Conservation (phyloP, 805 yeast genomes). For the Huiozyma naganishii region DNA sequence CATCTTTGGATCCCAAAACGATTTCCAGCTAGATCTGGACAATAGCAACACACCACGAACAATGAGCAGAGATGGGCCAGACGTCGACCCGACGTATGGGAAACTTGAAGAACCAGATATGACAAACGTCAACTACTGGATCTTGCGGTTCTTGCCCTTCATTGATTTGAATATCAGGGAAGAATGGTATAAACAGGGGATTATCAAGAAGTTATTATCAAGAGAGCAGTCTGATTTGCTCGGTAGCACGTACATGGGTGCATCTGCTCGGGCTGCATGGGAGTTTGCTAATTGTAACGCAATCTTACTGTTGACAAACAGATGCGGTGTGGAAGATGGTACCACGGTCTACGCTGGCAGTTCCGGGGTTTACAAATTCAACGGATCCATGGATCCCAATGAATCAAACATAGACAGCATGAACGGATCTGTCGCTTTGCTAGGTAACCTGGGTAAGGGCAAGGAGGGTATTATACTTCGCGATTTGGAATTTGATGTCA, state of each 20-base stretch:
- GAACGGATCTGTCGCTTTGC: slow-evolving; percentile 41
- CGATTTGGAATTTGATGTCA: slow-evolving; percentile 38
- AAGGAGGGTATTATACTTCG: slow-evolving; percentile 53
- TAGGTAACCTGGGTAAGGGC: slow-evolving; percentile 52
- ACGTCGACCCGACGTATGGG: slow-evolving; percentile 8
- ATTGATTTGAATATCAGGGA: slow-evolving; percentile 28
- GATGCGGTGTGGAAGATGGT: slow-evolving; percentile 68
- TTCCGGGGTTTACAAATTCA: slow-evolving; percentile 46
- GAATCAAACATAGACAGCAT: slow-evolving; percentile 32
- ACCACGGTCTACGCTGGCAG: slow-evolving; percentile 52
- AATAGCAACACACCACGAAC: slow-evolving; percentile 7
- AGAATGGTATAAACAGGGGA: slow-evolving; percentile 9
- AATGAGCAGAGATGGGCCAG: slow-evolving; percentile 5
- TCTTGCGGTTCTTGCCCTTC: slow-evolving; percentile 56
- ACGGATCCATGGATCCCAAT: slow-evolving; percentile 26
- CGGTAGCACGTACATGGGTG: slow-evolving; percentile 15
- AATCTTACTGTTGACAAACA: slow-evolving; percentile 48
- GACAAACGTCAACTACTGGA: slow-evolving; percentile 61
- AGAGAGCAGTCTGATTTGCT: background rate
- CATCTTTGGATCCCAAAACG: slow-evolving; percentile 17
- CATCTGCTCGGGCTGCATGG: slow-evolving; percentile 16
- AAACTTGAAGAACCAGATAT: slow-evolving; percentile 33
- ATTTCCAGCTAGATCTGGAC: slow-evolving; percentile 15
- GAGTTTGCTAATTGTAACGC: slow-evolving; percentile 21
- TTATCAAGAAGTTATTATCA: slow-evolving; percentile 6